Evolutionary conservation across 2,329 filamentous ascomycete species (phyloP).

Genomic region (Sporothrix inflata): DNA sequence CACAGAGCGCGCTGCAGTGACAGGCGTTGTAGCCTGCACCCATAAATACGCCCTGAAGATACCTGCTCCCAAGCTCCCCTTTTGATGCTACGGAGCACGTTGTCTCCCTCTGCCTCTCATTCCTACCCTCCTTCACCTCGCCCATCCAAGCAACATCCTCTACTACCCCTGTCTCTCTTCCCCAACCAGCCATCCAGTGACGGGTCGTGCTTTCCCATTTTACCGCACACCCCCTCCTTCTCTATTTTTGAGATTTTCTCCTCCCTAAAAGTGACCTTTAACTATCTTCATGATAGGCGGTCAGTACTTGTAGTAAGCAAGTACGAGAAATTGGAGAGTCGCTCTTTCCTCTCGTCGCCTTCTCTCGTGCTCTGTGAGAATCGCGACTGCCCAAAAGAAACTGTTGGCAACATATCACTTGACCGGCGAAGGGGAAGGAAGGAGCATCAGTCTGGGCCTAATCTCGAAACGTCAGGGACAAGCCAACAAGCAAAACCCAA

Average conservation of each 20-base stretch:
- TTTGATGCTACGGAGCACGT: conserved; percentile 12
- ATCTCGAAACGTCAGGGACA: conserved; percentile 10
- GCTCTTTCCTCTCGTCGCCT: not conserved
- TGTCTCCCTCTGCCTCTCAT: not conserved
- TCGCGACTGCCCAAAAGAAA: not conserved
- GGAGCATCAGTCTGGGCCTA: not conserved
- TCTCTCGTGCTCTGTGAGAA: not conserved
- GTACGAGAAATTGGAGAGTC: not conserved
- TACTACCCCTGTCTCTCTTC: conserved; percentile 9
- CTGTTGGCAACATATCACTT: not conserved
- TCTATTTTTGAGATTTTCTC: not conserved
- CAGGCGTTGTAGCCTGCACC: not conserved
- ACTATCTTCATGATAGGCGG: not conserved
- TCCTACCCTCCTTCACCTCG: not conserved
- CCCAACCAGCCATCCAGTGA: conserved; percentile 24
- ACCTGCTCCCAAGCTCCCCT: not conserved
- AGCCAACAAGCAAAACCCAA: not conserved
- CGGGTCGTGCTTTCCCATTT: conserved; percentile 25
- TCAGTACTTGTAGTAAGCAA: not conserved
- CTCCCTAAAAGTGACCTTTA: not conserved
- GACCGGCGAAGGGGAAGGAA: not conserved
- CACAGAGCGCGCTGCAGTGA: conserved; percentile 1
- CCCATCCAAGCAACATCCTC: conserved; percentile 8
- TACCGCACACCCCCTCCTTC: conserved; percentile 28
- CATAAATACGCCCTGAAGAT: not conserved